Base-by-base conservation (phyloP, 495 filamentous ascomycete species). In the Massariosphaeria phaeospora region DNA sequence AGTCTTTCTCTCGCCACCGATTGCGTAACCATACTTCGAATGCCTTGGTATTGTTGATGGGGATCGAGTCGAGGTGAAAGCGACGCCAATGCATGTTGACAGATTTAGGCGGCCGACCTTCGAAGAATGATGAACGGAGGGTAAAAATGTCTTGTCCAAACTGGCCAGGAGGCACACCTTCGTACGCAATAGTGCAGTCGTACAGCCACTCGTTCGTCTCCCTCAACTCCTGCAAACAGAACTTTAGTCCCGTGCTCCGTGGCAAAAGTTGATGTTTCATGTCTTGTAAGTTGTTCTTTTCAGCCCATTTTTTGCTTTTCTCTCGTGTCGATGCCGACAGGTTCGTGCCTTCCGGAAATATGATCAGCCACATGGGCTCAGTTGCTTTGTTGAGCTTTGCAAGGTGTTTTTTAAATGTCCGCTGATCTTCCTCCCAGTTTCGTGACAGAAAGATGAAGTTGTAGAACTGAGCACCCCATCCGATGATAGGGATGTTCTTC, bases 71-170 rank as follows among this genome's bases (percentile, higher is more conserved):
- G 48, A 70, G 58, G 25, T 55, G 59, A 52, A 71, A 73, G 12
- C 70, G 61, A 27, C 70, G 67, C 68, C 68, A 73, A 34, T 70
- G 67, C 70, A 73, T 72, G 48, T 73, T 73, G 25, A 73, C 70
- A 13, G 66, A 69, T 51, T 72, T 72, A 8, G 70, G 70, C 1
- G 70, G 69, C 6, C 70, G 59, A 5, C 70, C 70, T 61, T 73
- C 69, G 39, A 73, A 73, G 49, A 69, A 69, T 1, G 68, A 70
- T 0, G 68, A 69, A 8, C 67, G 56, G 21, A 73, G 66, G 3
- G 69, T 72, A 56, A 67, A 73, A 31, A 73, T 70, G 41, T 73
- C 70, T 48, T 73, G 70, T 13, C 70, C 70, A 52, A 68, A 73
- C 43, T 65, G 48, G 15, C 69, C 64, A 3, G 33, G 44, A 17